Evolutionary conservation across 164 flowering plant species (phyloP).

Genomic region (Sedum album): DNA sequence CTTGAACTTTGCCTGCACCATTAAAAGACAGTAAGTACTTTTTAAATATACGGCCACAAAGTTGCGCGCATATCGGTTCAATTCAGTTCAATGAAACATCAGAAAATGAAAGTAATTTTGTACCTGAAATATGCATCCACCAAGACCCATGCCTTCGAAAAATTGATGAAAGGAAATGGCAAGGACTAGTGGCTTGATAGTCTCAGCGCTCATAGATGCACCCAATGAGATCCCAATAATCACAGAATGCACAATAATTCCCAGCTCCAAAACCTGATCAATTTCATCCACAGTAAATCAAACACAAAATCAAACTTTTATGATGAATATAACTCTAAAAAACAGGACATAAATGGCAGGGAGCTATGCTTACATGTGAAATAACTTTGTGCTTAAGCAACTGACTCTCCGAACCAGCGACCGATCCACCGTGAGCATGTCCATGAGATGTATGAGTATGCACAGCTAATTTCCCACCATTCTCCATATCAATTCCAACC

Average conservation of each 20-base stretch:
- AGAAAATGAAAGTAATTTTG: constrained; percentile 30
- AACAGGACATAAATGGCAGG: background rate
- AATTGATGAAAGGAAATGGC: constrained; percentile 53
- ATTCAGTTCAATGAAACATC: constrained; percentile 9
- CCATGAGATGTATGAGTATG: constrained; percentile 85
- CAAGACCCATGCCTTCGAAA: no score
- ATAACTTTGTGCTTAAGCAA: constrained; percentile 31
- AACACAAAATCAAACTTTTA: background rate
- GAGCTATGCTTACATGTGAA: constrained; percentile 24
- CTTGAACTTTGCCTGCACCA: constrained; percentile 3
- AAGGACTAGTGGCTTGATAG: constrained; percentile 37
- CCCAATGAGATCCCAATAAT: constrained; percentile 47
- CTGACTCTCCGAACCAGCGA: background rate
- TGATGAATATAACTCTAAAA: background rate
- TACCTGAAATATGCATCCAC: no score
- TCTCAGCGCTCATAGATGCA: constrained; percentile 27
- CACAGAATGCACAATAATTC: constrained; percentile 52
- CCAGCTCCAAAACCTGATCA: constrained; percentile 40
- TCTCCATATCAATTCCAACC: constrained; percentile 55
- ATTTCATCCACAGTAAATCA: no score
- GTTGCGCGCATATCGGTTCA: no score
- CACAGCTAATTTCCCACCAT: constrained; percentile 72
- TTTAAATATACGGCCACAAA: no score
- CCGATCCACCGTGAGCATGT: constrained; percentile 48
- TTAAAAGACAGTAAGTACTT: no score